Evolutionary conservation across 768 basidiomycete genomes (phyloP).

Genomic region (Peribolospora baueri): DNA sequence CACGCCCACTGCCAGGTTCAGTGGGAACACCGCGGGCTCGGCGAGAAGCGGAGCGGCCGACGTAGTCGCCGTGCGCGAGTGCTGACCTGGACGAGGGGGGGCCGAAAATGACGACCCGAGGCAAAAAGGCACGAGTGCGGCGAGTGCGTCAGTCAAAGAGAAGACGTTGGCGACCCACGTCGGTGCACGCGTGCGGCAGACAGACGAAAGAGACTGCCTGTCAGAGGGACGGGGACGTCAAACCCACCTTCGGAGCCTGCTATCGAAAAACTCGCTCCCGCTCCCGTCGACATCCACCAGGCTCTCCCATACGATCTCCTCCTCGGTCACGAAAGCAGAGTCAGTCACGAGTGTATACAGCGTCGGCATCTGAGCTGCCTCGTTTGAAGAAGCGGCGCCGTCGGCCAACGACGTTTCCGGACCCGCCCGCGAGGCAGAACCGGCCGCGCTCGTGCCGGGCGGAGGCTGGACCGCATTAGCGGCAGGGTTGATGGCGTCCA

Average conservation of each 20-base stretch:
- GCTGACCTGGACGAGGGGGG: too few relatives aligned
- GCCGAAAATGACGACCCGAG: too few relatives aligned
- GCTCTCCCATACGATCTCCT: constrained; percentile 69
- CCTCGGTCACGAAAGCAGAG: constrained; percentile 49
- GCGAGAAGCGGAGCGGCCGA: constrained; percentile 17
- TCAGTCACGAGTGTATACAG: constrained; percentile 72
- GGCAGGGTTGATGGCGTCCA: constrained; percentile 12
- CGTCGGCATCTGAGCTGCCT: constrained; percentile 14
- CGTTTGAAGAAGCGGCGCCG: background rate
- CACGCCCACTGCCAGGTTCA: constrained; percentile 18
- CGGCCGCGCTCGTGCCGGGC: background rate
- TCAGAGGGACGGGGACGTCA: too few relatives aligned
- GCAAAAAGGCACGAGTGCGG: too few relatives aligned
- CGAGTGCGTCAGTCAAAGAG: constrained; percentile 12
- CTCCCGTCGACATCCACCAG: constrained; percentile 68
- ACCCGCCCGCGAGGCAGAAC: too few relatives aligned
- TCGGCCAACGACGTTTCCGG: background rate
- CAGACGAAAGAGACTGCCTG: too few relatives aligned
- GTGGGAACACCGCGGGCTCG: constrained; percentile 37
- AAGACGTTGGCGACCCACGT: constrained; percentile 53
- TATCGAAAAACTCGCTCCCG: constrained; percentile 52
- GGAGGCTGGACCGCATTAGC: background rate
- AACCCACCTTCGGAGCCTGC: constrained; percentile 25
- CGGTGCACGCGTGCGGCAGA: constrained; percentile 24
- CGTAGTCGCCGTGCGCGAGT: too few relatives aligned